phyloP scores from a whole-genome alignment of 1,139 yeast genomes.

The Nakaseomyces bracarensis region DNA sequence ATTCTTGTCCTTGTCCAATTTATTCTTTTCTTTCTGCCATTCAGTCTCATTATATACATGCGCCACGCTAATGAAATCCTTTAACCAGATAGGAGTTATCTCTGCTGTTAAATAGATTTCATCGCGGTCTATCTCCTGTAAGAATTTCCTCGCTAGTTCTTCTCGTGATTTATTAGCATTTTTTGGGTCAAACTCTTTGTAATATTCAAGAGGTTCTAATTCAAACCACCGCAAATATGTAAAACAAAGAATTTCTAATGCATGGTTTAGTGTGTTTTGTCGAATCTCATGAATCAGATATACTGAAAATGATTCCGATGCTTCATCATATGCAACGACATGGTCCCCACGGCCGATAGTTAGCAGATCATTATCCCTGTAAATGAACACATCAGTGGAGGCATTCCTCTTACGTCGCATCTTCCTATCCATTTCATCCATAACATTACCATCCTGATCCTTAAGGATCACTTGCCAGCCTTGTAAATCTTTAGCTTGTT shows the following conservation, averaged over 20 bases:
- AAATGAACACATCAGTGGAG: conserved; percentile 14
- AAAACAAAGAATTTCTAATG: conserved; percentile 28
- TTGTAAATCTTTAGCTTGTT: conserved; percentile 18
- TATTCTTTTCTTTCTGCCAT: conserved; percentile 8
- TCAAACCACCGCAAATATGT: conserved; percentile 27
- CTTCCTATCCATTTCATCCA: conserved; percentile 18
- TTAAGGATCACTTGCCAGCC: conserved; percentile 29
- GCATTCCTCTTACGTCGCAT: conserved; percentile 19
- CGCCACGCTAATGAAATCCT: conserved; percentile 22
- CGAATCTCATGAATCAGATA: conserved; percentile 28
- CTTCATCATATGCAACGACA: conserved; percentile 20
- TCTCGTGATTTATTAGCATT: conserved; percentile 3
- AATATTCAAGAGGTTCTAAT: conserved; percentile 18
- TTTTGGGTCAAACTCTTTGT: conserved; percentile 12
- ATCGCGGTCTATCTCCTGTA: conserved; percentile 18
- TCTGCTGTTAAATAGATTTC: conserved; percentile 30
- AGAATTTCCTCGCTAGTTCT: conserved; percentile 13
- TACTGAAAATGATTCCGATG: conserved; percentile 17
- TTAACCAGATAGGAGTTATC: conserved; percentile 25
- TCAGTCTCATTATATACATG: conserved; percentile 15
- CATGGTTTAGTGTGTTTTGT: conserved; percentile 24
- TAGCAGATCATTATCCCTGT: conserved; percentile 16
- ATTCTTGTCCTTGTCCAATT: conserved; percentile 12
- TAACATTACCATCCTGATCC: conserved; percentile 23
- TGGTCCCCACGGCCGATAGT: conserved; percentile 25